Evolutionary conservation across 805 yeast genomes (phyloP), one percentile per base, ranked within the genome.

Genomic region (Yarrowia divulgata): DNA sequence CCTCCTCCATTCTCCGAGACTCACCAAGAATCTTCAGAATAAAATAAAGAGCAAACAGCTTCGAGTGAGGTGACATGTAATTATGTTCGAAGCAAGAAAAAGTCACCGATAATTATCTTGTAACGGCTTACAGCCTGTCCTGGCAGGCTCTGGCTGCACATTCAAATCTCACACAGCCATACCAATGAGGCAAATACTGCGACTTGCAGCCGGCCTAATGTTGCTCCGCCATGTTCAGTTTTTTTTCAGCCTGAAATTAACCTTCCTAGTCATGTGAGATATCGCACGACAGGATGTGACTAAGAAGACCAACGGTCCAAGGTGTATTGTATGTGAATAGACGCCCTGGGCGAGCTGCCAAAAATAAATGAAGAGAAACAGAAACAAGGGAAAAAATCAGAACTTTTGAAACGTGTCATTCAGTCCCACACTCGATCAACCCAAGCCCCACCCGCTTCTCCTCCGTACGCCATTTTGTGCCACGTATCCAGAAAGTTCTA

Each of bases 401-500:
- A 46, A 23, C 2, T 19, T 9, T 34, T 4, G 2, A 16, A 50
- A 10, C 12, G 5, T 23, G n/a, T 18, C 14, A n/a, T 3, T 3
- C 14, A n/a, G 9, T 8, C 7, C 23, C 40, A 2, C 9, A 34
- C 39, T 29, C 16, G 37, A 37, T 50, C 40, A 10, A 9, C 6
- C 35, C 18, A n/a, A 23, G 35, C 52, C 52, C 34, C 34, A 48
- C 34, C 52, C 39, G 57, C 39, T 52, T n/a, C 42, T 52, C 43
- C 35, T 52, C 54, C 54, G 58, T 10, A 35, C 16, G 39, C 14
- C 32, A 12, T 43, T 43, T 58, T 43, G 32, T 60, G 66, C 66
- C 66, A 60, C 66, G 66, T 60, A 60, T 60, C 66, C 40, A 60
- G 52, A 57, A 57, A 57, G 64, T 57, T 57, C 66, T 45, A 39